These are phyloP conservation scores for Mariannaea sp. DNA, from an alignment of 2,329 filamentous ascomycete species.

Conservation along the genomic window DNA sequence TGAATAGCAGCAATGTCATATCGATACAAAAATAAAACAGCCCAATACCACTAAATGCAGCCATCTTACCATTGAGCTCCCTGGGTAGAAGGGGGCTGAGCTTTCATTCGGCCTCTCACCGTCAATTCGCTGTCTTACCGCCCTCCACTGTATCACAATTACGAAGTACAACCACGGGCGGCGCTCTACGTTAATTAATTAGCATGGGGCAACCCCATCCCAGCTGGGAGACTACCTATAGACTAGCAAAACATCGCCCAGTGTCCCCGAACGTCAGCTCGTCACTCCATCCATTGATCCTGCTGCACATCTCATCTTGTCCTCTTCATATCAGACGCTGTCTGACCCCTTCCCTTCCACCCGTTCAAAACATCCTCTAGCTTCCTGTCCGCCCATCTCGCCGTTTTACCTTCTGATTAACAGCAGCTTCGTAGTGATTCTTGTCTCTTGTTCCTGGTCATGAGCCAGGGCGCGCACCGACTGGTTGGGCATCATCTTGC, in stretches of 20 bases:
- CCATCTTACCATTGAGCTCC: background rate
- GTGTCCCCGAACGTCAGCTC: conserved; percentile 19
- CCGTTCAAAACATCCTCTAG: background rate
- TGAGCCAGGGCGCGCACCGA: conserved; percentile 38
- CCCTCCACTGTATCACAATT: background rate
- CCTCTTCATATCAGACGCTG: conserved; percentile 13
- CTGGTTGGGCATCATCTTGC: conserved; percentile 39
- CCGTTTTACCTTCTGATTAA: conserved; percentile 12
- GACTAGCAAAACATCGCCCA: background rate
- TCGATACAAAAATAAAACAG: no score
- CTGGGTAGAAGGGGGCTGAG: background rate
- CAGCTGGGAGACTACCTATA: background rate
- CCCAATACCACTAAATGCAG: background rate
- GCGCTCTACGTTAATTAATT: background rate
- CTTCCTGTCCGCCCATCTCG: conserved; percentile 5
- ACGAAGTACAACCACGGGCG: no score
- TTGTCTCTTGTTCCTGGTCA: conserved; percentile 31
- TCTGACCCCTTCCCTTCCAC: conserved; percentile 3
- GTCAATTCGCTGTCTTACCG: conserved; percentile 2
- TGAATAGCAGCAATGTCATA: no score
- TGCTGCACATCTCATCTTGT: conserved; percentile 20
- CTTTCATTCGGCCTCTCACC: conserved; percentile 6
- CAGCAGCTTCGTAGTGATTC: conserved; percentile 16
- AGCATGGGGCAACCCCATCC: background rate
- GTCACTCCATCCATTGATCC: conserved; percentile 18